Conservation (phyloP, 2,329 filamentous ascomycete species). For the Paraphaeosphaeria minitans region DNA sequence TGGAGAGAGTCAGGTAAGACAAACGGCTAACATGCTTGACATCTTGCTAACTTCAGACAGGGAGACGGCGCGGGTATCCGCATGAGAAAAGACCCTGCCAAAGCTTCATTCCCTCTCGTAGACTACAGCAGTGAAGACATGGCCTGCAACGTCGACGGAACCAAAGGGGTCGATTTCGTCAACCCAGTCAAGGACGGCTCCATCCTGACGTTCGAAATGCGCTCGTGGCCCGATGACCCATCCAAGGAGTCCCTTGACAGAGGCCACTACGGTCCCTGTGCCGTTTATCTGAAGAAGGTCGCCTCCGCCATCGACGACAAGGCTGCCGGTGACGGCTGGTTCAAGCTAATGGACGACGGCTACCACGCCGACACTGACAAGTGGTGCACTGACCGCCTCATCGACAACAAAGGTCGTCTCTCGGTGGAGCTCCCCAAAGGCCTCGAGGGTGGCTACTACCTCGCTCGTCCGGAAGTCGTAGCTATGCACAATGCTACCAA, state of each 20-base stretch:
- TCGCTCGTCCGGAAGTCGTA: conserved; percentile 72
- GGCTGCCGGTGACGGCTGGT: conserved; percentile 69
- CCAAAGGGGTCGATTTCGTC: conserved; percentile 55
- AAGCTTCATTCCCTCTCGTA: conserved; percentile 63
- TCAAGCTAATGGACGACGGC: conserved; percentile 76
- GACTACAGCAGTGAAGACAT: conserved; percentile 65
- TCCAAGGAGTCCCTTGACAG: conserved; percentile 62
- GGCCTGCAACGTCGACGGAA: conserved; percentile 66
- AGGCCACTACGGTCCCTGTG: conserved; percentile 70
- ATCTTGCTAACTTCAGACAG: conserved; percentile 46
- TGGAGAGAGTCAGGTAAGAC: conserved; percentile 36
- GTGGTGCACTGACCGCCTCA: conserved; percentile 75
- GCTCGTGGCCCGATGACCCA: conserved; percentile 62
- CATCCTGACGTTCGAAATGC: conserved; percentile 70
- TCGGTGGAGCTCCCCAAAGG: conserved; percentile 65
- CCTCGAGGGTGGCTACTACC: conserved; percentile 69
- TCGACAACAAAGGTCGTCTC: conserved; percentile 66
- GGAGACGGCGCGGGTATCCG: conserved; percentile 75
- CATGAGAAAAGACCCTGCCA: conserved; percentile 61
- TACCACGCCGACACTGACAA: conserved; percentile 61
- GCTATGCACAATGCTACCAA: conserved; percentile 68
- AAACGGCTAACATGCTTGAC: neutral
- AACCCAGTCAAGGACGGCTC: conserved; percentile 56
- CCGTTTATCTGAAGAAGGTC: conserved; percentile 75
- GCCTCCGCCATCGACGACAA: conserved; percentile 59